Base-by-base conservation (phyloP, 2,329 filamentous ascomycete species). In the Tolypocladium inflatum region DNA sequence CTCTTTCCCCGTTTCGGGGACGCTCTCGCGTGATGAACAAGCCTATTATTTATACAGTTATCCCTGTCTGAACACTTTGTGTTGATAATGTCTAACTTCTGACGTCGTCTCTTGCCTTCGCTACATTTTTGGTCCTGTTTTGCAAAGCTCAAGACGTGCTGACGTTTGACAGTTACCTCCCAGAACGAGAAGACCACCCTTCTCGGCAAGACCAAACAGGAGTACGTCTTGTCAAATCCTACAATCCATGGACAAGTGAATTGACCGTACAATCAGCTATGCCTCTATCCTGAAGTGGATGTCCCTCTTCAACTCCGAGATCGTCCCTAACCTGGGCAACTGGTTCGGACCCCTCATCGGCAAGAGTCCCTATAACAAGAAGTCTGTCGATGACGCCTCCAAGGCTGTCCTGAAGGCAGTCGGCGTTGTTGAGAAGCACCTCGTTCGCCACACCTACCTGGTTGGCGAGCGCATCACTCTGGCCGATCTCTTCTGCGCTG, bases 141-240 rank as follows among this genome's bases (percentile, higher is more conserved):
- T 52, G 19, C 30, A n/a, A 52, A 35, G 48, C 48, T 37, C 19
- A n/a, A 37, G 10, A 35, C 17, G 57, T 61, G 65, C 72, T 77
- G 67, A 77, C 68, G 58, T 37, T 65, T 60, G 61, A 62, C 72
- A 97, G 94, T 99, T 75, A 91, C 94, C 71, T 97, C 94, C 69
- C 94, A 99, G 82, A 99, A 99, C 78, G 94, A 97, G 88, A 97
- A 97, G 89, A 99, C 94, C 70, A 95, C 91, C 68, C 91, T 99
- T 66, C 87, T 99, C 70, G 94, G 94, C 74, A 97, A 97, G 88
- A 99, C 92, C 80, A 99, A 99, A 89, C 93, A 99, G 83, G 94
- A 99, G 86, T 91, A 80, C 74, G 81, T 73, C 59, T 17, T n/a
- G 21, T 15, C 23, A 2, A 15, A 10, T n/a, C 52, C 17, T 52